Conservation (phyloP, 2,329 filamentous ascomycete species). For the Exophiala aquamarina region DNA sequence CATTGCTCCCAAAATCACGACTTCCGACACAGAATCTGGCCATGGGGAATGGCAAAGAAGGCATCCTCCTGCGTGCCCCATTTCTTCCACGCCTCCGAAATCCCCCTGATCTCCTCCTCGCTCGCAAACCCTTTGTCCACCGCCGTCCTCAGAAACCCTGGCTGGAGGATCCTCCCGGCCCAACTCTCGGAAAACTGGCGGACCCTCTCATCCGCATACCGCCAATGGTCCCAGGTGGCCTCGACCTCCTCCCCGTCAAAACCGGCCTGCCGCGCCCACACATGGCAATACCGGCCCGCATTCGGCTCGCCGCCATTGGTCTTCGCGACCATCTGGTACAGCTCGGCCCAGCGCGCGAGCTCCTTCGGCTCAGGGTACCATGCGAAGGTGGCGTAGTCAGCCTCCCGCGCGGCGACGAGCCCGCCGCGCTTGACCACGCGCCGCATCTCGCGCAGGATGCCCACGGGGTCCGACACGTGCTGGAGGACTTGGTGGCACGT, state of each 20-base stretch:
- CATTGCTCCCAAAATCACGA: too few relatives aligned
- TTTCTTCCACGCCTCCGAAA: constrained; percentile 25
- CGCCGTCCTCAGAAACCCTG: constrained; percentile 23
- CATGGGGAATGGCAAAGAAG: constrained; percentile 18
- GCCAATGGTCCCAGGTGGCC: constrained; percentile 22
- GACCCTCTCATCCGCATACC: constrained; percentile 21
- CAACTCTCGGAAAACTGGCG: constrained; percentile 25
- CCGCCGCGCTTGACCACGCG: constrained; percentile 55
- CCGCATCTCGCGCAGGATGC: constrained; percentile 54
- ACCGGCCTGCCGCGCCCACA: constrained; percentile 31
- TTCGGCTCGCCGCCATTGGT: constrained; percentile 34
- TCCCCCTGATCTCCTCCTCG: constrained; percentile 24
- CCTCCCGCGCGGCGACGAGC: constrained; percentile 49
- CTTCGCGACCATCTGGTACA: constrained; percentile 32
- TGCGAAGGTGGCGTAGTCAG: constrained; percentile 31
- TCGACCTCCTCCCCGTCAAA: constrained; percentile 25
- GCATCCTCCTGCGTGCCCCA: constrained; percentile 27
- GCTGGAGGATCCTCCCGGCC: constrained; percentile 25
- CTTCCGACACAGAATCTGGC: constrained; percentile 22
- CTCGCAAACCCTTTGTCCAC: constrained; percentile 24
- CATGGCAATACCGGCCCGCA: constrained; percentile 28
- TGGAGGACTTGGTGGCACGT: constrained; percentile 59
- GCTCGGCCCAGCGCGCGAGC: constrained; percentile 28
- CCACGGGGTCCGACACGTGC: constrained; percentile 54
- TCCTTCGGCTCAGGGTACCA: constrained; percentile 33